Base-by-base conservation (phyloP, 306 rosid genomes). In the Ochetophila trinervis region DNA sequence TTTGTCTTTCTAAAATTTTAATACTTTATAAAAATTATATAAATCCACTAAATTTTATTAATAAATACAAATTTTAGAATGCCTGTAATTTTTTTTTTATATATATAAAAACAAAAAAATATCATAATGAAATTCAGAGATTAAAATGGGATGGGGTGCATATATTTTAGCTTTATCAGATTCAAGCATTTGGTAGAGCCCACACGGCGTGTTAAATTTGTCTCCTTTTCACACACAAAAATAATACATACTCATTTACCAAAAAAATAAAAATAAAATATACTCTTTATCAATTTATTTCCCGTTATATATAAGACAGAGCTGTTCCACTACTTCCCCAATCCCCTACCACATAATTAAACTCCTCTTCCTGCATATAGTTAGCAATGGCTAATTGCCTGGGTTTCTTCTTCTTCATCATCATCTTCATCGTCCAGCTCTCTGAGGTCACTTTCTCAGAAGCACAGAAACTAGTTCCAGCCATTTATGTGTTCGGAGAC, bases 401-500 rank as follows among this genome's bases (percentile, higher is more conserved):
- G 37, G 19, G 20, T 69, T 62, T 6, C 8, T 57, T 74, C 47
- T 53, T 70, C 53, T 68, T 63, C 44, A 51, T 78, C 32, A 55
- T 64, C 48, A 2, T 65, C 37, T 19, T 72, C 55, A 67, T 42
- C 20, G 2, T 45, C 15, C 15, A 54, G 54, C 10, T 47, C 4
- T 63, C 17, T 58, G 23, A 17, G 36, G 57, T 66, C 40, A 65
- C 48, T 49, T 77, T 65, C 18, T 73, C 78, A 24, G 49, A 76
- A 59, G 85, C 84, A 62, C 75, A 86, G 65, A 59, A 50, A n/a
- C 34, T 30, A 78, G 82, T 72, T 63, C 86, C 91, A 0, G 95
- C 91, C 5, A 32, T 85, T 42, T 90, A 83, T 27, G 88, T 90
- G 16, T 90, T 90, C 21, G 95, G 97, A 63, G 97, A 90, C 74